phyloP scores from a whole-genome alignment of 2,329 filamentous ascomycete genomes.

The Aspergillus japonicus region DNA sequence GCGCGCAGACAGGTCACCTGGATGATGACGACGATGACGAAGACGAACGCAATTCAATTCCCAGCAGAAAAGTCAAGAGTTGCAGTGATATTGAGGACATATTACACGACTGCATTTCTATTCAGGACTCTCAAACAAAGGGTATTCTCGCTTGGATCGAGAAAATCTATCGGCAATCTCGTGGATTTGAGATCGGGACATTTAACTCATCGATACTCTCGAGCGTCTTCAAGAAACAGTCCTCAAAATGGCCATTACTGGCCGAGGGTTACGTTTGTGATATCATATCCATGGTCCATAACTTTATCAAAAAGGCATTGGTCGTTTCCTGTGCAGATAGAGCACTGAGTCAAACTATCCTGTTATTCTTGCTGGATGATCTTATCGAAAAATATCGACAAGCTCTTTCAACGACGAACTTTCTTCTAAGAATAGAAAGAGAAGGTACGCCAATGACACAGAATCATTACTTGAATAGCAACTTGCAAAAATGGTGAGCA shows the following conservation, averaged over 20 bases:
- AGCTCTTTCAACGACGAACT: neutral
- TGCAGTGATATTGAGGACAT: neutral
- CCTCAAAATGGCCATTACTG: neutral
- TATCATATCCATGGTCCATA: neutral
- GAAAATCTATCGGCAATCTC: neutral
- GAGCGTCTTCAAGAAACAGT: neutral
- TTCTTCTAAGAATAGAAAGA: neutral
- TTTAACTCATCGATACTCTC: neutral
- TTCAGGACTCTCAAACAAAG: neutral
- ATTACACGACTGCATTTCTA: neutral
- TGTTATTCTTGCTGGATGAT: neutral
- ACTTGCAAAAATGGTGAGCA: neutral
- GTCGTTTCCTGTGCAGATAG: neutral
- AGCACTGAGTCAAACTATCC: neutral
- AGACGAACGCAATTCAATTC: neutral
- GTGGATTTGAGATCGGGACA: neutral
- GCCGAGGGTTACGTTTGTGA: neutral
- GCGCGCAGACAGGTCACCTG: no score
- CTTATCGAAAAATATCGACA: slow-evolving; percentile 6
- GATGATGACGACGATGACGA: neutral
- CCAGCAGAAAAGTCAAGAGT: neutral
- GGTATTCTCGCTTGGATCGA: neutral
- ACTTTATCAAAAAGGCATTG: neutral
- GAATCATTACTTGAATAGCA: slow-evolving; percentile 1
- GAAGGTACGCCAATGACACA: neutral